phyloP scores from a whole-genome alignment of 768 basidiomycete genomes.

The Gyrodon lividus region DNA sequence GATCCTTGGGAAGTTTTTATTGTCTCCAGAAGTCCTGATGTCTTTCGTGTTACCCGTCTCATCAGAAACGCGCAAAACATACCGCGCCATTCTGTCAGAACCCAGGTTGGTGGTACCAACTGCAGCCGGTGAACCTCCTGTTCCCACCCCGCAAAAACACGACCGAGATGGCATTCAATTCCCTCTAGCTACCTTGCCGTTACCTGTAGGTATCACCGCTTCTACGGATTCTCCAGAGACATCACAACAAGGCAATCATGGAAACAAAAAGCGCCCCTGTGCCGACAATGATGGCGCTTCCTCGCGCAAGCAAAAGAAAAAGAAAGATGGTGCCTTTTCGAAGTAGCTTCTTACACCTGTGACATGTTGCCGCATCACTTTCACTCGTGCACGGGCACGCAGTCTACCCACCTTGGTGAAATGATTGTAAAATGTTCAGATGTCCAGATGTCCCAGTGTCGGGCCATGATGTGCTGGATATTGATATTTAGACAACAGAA shows the following conservation, averaged over 20 bases:
- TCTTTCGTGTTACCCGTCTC: not conserved
- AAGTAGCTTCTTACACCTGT: conserved; percentile 3
- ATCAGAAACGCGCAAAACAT: conserved; percentile 78
- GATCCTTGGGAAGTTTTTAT: not conserved
- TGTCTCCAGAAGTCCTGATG: not conserved
- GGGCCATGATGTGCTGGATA: too few relatives aligned
- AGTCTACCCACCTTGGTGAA: not conserved
- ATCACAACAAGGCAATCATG: not conserved
- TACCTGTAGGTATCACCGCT: not conserved
- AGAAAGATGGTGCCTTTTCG: not conserved
- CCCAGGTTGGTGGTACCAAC: conserved; percentile 61
- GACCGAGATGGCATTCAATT: not conserved
- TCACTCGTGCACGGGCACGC: too few relatives aligned
- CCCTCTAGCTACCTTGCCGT: not conserved
- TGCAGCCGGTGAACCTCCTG: not conserved
- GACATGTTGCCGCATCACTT: too few relatives aligned
- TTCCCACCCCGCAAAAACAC: not conserved
- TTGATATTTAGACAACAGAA: too few relatives aligned
- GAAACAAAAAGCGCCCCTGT: conserved; percentile 20
- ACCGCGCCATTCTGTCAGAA: conserved; percentile 76
- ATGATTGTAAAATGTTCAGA: too few relatives aligned
- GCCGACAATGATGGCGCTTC: not conserved
- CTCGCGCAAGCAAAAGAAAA: conserved; percentile 22
- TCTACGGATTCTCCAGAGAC: not conserved
- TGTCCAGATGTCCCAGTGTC: too few relatives aligned